phyloP scores from a whole-genome alignment of 1,139 yeast genomes.

The Candida gigantensis region DNA sequence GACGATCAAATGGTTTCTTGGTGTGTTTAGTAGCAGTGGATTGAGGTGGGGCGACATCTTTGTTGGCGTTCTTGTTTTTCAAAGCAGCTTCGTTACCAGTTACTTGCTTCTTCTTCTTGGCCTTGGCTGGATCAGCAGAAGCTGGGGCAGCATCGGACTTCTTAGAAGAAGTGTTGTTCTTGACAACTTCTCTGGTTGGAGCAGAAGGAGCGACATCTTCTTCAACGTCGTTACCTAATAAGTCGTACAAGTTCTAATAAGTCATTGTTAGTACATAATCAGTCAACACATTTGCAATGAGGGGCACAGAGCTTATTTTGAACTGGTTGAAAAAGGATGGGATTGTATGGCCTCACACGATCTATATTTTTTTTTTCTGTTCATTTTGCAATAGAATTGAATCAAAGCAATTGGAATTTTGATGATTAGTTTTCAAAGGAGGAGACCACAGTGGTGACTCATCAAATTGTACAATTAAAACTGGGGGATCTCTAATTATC shows the following conservation, averaged over 20 bases:
- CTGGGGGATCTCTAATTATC: no score
- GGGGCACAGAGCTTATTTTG: no score
- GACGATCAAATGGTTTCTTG: slow-evolving; percentile 77
- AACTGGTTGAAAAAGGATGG: no score
- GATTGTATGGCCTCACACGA: no score
- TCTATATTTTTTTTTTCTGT: no score
- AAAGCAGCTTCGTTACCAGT: slow-evolving; percentile 91
- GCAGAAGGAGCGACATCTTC: slow-evolving; percentile 52
- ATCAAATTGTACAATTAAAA: no score
- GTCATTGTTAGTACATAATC: slow-evolving; percentile 4
- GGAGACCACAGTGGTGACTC: no score
- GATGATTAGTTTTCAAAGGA: no score
- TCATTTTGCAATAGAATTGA: no score
- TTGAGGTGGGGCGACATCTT: slow-evolving; percentile 60
- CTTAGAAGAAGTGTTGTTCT: slow-evolving; percentile 82
- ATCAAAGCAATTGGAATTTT: no score
- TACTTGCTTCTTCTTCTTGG: slow-evolving; percentile 70
- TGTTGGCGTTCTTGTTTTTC: slow-evolving; percentile 77
- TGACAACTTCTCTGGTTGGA: slow-evolving; percentile 75
- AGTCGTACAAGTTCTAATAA: slow-evolving; percentile 44
- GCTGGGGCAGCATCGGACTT: slow-evolving; percentile 86
- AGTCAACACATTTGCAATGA: no score
- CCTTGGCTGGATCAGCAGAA: slow-evolving; percentile 77
- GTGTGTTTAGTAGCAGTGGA: slow-evolving; percentile 54
- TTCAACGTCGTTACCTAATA: slow-evolving; percentile 79